phyloP scores from a whole-genome alignment of 257 asterid species.

The Forsythia viridissima region DNA sequence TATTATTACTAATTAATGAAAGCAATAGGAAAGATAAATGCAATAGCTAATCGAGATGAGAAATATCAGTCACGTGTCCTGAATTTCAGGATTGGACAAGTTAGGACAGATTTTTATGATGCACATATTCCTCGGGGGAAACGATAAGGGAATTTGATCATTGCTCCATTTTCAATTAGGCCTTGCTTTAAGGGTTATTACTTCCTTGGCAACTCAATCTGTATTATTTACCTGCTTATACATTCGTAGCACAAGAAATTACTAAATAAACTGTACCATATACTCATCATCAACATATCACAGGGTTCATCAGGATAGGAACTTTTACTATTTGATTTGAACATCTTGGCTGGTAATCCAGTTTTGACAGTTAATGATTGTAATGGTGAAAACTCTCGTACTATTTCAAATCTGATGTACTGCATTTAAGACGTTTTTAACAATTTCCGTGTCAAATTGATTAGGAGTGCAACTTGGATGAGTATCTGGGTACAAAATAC shows the following conservation, averaged over 20 bases:
- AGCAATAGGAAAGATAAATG: not conserved
- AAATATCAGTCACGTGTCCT: not conserved
- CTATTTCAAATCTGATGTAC: not conserved
- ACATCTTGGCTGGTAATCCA: not conserved
- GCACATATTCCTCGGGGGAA: not conserved
- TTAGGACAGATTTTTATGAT: not conserved
- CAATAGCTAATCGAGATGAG: not conserved
- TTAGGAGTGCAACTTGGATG: not conserved
- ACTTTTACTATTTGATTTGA: not conserved
- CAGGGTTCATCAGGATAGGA: not conserved
- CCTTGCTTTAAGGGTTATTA: not conserved
- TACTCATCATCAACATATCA: not conserved
- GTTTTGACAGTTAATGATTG: not conserved
- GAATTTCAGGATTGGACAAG: not conserved
- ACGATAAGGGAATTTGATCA: not conserved
- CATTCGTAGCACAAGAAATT: constrained; percentile 1
- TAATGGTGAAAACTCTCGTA: not conserved
- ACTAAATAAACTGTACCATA: not conserved
- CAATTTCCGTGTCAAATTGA: not conserved
- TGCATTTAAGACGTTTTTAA: not conserved
- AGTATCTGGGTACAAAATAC: not conserved
- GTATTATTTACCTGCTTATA: constrained; percentile 7
- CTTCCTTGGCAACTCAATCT: constrained; percentile 6
- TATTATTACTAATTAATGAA: not conserved
- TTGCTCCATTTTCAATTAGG: not conserved